Evolutionary conservation across 352 stramenopile genomes (phyloP).

Genomic region (Phytopythium helicoides): DNA sequence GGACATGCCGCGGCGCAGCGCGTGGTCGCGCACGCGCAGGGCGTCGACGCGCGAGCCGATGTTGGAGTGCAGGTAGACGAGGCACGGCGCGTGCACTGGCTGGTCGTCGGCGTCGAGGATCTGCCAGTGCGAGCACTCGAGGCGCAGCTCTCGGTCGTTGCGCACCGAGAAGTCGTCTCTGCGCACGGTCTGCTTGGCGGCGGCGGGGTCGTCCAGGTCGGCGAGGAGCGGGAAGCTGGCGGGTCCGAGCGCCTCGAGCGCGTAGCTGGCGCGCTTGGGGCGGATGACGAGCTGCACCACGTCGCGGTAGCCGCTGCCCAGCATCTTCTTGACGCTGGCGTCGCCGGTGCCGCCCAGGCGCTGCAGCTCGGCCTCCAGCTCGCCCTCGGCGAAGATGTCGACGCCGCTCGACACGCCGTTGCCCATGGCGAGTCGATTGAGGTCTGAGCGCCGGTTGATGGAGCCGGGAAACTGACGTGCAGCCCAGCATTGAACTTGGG

Average conservation of each 20-base stretch:
- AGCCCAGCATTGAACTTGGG: neutral
- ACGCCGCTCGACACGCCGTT: conserved; percentile 74
- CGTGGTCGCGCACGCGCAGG: conserved; percentile 58
- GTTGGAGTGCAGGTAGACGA: conserved; percentile 86
- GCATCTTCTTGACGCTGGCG: conserved; percentile 69
- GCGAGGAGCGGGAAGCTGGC: conserved; percentile 42
- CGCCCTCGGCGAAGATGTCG: conserved; percentile 79
- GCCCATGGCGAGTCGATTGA: conserved; percentile 51
- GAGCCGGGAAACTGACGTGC: neutral
- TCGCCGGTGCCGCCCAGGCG: conserved; percentile 56
- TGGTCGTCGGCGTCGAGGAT: conserved; percentile 29
- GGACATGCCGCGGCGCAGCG: conserved; percentile 67
- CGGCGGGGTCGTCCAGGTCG: conserved; percentile 9
- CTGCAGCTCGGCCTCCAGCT: conserved; percentile 74
- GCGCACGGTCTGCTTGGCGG: conserved; percentile 15
- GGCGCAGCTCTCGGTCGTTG: conserved; percentile 68
- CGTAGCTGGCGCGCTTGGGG: conserved; percentile 58
- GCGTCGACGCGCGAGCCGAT: conserved; percentile 71
- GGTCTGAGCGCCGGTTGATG: neutral
- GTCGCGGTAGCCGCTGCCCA: conserved; percentile 73
- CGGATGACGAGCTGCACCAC: conserved; percentile 77
- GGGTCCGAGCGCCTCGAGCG: conserved; percentile 44
- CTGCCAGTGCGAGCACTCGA: conserved; percentile 78
- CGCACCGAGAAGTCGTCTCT: conserved; percentile 59
- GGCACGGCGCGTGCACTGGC: conserved; percentile 36